A percentile compares a stretch with the other conserved stretches of the same genome.
Conservation (phyloP, 2,329 filamentous ascomycete species). For the Amauroascus verrucosus region DNA sequence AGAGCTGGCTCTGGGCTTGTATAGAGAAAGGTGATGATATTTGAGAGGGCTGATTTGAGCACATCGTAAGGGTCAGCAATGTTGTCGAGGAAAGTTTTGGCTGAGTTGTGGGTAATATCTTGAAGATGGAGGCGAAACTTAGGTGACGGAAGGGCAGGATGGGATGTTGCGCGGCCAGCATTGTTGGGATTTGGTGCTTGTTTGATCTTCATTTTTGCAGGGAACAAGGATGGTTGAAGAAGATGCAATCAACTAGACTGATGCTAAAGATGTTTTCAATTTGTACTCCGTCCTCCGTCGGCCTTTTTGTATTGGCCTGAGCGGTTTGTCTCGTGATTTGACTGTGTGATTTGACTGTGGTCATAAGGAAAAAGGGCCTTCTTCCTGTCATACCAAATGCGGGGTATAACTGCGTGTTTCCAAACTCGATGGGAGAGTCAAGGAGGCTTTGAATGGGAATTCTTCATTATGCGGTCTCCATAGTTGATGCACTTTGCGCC, state of each 20-base stretch:
- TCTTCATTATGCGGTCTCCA: no score
- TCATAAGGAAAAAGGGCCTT: no score
- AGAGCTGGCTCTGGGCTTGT: conserved; percentile 21
- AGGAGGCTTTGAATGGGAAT: no score
- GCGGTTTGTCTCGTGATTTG: no score
- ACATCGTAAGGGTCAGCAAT: conserved; percentile 51
- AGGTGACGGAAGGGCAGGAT: conserved; percentile 20
- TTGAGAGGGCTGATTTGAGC: conserved; percentile 52
- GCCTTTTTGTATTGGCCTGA: no score
- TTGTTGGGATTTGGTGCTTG: background rate
- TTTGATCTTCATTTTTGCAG: background rate
- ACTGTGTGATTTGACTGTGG: no score
- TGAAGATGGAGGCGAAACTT: conserved; percentile 30
- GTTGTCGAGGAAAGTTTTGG: conserved; percentile 55
- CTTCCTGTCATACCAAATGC: no score
- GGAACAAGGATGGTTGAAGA: background rate
- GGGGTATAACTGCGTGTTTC: no score
- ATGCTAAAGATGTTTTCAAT: no score
- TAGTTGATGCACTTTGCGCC: no score
- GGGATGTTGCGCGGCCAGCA: background rate
- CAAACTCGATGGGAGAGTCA: no score
- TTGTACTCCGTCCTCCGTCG: no score
- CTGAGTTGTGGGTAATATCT: conserved; percentile 40
- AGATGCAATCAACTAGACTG: background rate
- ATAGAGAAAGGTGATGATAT: conserved; percentile 67